These are phyloP conservation scores for Corinectria fuckeliana DNA, from an alignment of 2,329 filamentous ascomycete genomes.

Conservation along the genomic window DNA sequence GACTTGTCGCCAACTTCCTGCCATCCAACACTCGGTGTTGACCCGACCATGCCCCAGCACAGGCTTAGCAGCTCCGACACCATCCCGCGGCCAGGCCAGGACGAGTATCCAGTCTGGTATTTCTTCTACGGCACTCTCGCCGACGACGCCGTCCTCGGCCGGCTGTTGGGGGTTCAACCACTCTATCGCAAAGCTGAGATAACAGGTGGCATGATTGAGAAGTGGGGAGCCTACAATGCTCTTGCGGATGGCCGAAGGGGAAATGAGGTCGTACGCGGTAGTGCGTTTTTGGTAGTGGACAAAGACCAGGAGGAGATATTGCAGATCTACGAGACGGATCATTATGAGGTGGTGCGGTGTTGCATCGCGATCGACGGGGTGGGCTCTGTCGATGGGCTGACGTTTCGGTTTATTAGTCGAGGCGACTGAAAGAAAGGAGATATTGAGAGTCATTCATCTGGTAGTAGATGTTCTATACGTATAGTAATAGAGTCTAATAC, in stretches of 20 bases:
- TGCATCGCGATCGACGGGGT: conserved; percentile 4
- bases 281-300: conserved; percentile 12
- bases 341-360: conserved; percentile 22
- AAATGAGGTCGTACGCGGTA: conserved; percentile 1
- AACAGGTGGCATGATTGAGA: too few species aligned
- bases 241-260: not conserved
- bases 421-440: too few species aligned
- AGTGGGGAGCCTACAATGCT: conserved; percentile 14
- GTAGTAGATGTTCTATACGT: too few species aligned
- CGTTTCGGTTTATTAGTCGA: too few species aligned
- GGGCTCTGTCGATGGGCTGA: conserved; percentile 9
- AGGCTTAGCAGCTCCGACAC: not conserved
- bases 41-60: conserved; percentile 19
- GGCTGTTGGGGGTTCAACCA: too few species aligned
- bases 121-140: conserved; percentile 17
- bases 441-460: too few species aligned
- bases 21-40: conserved; percentile 4
- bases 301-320: conserved; percentile 14
- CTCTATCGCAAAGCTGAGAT: conserved; percentile 3
- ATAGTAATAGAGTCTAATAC: too few species aligned
- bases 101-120: conserved; percentile 20
- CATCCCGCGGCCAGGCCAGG: conserved; percentile 7
- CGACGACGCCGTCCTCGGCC: conserved; percentile 11
- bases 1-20: conserved; percentile 1
- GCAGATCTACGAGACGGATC: conserved; percentile 20